A percentile compares a stretch with the other conserved stretches of the same genome.
Conservation (phyloP, 2,329 filamentous ascomycete genomes). For the Penicillium verrucosum region DNA sequence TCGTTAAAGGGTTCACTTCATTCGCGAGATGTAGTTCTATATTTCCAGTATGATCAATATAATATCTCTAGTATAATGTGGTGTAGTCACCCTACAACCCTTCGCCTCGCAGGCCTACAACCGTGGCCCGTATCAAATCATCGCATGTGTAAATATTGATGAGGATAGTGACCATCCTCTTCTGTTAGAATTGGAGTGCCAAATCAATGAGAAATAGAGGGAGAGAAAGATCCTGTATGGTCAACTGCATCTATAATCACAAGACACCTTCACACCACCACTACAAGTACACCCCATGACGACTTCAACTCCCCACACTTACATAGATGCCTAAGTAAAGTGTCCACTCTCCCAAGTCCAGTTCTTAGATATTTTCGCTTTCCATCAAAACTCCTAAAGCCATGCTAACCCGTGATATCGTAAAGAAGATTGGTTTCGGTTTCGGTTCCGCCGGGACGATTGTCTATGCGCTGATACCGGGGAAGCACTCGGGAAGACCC, state of each 20-base stretch:
- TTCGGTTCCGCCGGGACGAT: not conserved
- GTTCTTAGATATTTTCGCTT: slow-evolving; percentile 3
- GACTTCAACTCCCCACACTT: not conserved
- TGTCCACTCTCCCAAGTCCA: slow-evolving; percentile 1
- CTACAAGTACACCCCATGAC: not conserved
- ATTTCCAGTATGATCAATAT: not conserved
- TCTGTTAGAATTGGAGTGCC: not conserved
- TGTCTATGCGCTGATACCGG: slow-evolving; percentile 29
- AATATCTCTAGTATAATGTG: too few species aligned
- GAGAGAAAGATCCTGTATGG: not conserved
- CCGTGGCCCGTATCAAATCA: not conserved
- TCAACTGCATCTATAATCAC: not conserved
- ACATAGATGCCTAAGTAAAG: not conserved
- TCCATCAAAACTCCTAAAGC: slow-evolving; percentile 10
- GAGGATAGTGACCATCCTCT: too few species aligned
- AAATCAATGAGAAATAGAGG: not conserved
- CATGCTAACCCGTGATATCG: slow-evolving; percentile 13
- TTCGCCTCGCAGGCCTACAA: not conserved
- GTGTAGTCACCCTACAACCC: not conserved
- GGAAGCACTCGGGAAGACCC: slow-evolving; percentile 69
- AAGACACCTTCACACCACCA: not conserved
- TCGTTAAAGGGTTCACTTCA: too few species aligned
- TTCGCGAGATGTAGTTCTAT: not conserved
- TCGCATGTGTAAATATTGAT: too few species aligned
- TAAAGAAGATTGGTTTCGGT: slow-evolving; percentile 1